These are phyloP conservation scores for Talaromyces sp. DNA, from an alignment of 2,329 filamentous ascomycete genomes.

Conservation along the genomic window DNA sequence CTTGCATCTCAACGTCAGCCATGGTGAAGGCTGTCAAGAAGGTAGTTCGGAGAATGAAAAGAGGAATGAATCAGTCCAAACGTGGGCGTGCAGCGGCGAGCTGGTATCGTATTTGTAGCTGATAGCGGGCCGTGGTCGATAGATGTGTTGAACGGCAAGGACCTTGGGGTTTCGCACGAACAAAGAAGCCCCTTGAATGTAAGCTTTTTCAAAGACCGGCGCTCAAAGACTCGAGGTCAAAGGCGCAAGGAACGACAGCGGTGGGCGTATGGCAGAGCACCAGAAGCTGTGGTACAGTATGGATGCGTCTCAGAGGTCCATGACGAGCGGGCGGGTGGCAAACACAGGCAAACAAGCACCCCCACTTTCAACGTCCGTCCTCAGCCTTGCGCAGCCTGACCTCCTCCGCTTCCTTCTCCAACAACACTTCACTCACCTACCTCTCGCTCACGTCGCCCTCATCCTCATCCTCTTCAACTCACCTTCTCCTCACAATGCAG, in stretches of 20 bases:
- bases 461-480: neutral
- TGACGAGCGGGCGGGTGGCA: neutral
- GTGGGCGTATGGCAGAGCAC: neutral
- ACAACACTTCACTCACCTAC: neutral
- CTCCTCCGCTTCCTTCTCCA: neutral
- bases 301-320: neutral
- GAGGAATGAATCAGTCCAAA: neutral
- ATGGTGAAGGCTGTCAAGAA: slow-evolving; percentile 44
- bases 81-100: neutral
- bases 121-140: neutral
- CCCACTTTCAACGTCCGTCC: neutral
- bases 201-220: neutral
- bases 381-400: neutral
- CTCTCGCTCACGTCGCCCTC: slow-evolving; percentile 1
- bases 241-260: neutral
- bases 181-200: neutral
- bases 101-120: neutral
- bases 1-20: slow-evolving; percentile 96
- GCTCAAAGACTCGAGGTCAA: neutral
- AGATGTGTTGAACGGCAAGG: neutral
- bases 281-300: neutral
- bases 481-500: neutral
- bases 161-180: neutral
- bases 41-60: neutral
- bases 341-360: neutral